Percentiles rank a stretch among this genome's conserved stretches.
Evolutionary conservation across 495 filamentous ascomycete genomes (phyloP).

Genomic region (Neurospora hispaniola): DNA sequence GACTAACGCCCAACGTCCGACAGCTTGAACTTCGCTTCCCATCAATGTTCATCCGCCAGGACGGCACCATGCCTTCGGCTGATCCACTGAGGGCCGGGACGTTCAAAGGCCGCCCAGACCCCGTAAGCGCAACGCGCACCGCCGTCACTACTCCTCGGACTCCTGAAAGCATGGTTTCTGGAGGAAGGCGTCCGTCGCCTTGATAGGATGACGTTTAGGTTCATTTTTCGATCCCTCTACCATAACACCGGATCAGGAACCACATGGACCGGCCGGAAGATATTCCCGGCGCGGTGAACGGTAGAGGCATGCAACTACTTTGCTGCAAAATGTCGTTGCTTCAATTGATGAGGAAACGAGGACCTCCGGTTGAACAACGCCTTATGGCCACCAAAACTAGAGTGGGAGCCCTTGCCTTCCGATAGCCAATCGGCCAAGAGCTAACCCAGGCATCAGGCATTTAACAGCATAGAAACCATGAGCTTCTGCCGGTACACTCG

Average conservation of each 20-base stretch:
- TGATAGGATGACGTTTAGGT: background rate
- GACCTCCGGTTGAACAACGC: background rate
- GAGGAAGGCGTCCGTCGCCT: background rate
- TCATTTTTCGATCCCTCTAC: background rate
- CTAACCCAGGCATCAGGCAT: background rate
- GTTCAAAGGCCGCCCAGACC: background rate
- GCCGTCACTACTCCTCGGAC: background rate
- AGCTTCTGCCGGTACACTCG: background rate
- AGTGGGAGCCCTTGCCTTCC: background rate
- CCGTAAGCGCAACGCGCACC: background rate
- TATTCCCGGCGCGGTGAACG: background rate
- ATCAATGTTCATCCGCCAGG: constrained; percentile 37
- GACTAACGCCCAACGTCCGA: background rate
- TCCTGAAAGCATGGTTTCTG: constrained; percentile 4
- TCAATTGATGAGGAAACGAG: background rate
- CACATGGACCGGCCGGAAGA: background rate
- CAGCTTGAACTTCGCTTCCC: constrained; percentile 36
- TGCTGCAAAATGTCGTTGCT: background rate
- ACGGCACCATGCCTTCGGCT: constrained; percentile 15
- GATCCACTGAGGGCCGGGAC: constrained; percentile 5
- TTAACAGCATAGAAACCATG: background rate
- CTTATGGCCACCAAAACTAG: background rate
- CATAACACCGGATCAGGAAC: background rate
- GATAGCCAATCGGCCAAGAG: background rate
- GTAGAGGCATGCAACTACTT: background rate